Base-by-base conservation (phyloP, 345 rosid genomes). In the Dipteronia dyeriana region DNA sequence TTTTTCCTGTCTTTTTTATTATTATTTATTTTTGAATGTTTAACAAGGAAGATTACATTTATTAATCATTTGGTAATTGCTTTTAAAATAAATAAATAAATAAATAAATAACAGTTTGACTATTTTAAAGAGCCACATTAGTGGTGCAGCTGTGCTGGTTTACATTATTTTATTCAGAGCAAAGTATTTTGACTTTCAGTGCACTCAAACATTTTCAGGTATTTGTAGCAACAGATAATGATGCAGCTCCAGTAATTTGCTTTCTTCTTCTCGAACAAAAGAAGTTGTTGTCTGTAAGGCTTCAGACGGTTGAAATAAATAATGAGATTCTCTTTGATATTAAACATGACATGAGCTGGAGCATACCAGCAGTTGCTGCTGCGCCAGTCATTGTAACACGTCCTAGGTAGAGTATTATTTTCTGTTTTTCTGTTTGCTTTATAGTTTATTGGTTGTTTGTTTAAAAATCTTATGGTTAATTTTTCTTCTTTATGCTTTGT, bases 331-430 rank as follows among this genome's bases (percentile, higher is more conserved):
- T 90, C 75, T 90, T 88, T 75, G 97, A 95, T 76, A 79, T 91
- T 79, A 90, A 90, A 82, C 97, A 97, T 54, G 95, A 92, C 81
- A 84, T 88, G 91, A 89, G 97, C 90, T 91, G 98, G 99, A 91
- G 90, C 83, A 86, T 92, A 70, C 83, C 97, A 64, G 94, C 99
- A 65, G 81, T 92, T 85, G 90, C 97, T 78, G 98, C 99, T 74
- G 95, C 90, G 51, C 93, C 97, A 71, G 94, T 94, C 78, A 75
- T 76, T 78, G 96, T 94, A 71, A 94, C 97, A 66, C 97, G 88
- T 60, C 94, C 93, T 71, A 82, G 94, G 99, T 96, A 80, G 84
- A 77, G 74, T 79, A 45, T 23, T 67, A 25, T 76, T 25, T 59
- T 65, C 62, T 59, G 38, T 74, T 71, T 23, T 66, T 31, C 59